A percentile compares a stretch with the other conserved stretches of the same genome.
Conservation (phyloP, 164 flowering plant species). For the Macadamia tetraphylla region DNA sequence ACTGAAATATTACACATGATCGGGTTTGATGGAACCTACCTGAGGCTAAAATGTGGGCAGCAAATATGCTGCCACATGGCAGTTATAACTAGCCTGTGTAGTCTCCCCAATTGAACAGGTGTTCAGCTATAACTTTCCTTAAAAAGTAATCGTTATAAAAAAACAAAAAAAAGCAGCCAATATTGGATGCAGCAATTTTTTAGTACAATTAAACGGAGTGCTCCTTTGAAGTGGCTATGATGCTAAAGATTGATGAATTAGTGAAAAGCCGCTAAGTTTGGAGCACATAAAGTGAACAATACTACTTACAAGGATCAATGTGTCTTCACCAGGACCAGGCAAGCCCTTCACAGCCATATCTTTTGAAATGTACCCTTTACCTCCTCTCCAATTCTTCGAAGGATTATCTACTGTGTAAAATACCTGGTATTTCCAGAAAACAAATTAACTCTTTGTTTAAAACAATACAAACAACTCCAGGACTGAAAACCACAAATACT, state of each 20-base stretch:
- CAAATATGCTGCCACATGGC: no score
- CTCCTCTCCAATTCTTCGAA: slow-evolving; percentile 85
- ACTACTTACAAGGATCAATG: slow-evolving; percentile 79
- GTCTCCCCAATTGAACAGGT: no score
- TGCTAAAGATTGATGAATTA: not conserved
- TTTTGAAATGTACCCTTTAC: slow-evolving; percentile 71
- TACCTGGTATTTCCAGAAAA: slow-evolving; percentile 37
- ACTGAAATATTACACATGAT: no score
- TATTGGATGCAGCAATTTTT: no score
- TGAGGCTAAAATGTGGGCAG: no score
- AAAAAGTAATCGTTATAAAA: no score
- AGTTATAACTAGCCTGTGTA: no score
- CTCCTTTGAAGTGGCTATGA: not conserved
- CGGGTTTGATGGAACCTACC: no score
- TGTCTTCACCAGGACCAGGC: slow-evolving; percentile 75
- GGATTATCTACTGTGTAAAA: slow-evolving; percentile 94
- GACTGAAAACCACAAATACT: not conserved
- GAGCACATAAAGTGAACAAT: not conserved
- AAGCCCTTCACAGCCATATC: slow-evolving; percentile 86
- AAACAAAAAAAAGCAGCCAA: no score
- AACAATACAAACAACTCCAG: slow-evolving; percentile 1
- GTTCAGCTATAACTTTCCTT: no score
- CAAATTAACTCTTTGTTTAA: not conserved
- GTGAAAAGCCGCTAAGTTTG: not conserved
- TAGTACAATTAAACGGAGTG: no score